Base-by-base conservation (phyloP, 192 early-diverging fungal genomes). In the Backusella australiensis region DNA sequence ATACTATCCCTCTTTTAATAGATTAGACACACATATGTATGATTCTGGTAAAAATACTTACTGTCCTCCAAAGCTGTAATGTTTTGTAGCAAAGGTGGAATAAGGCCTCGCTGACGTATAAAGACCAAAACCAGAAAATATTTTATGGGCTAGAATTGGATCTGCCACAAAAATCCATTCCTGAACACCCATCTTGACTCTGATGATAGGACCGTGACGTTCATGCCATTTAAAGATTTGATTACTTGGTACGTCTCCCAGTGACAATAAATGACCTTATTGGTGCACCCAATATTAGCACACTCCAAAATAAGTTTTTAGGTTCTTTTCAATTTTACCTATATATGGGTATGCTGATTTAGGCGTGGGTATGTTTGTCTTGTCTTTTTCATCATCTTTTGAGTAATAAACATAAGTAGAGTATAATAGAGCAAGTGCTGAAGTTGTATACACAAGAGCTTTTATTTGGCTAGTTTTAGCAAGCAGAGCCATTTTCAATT, bases 91-190 rank as follows among this genome's bases (percentile, higher is more conserved):
- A 38, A 56, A 73, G 21, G 21, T 63, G 5, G 19, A 23, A 4
- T 73, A 21, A 3, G 46, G 52, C 38, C 72, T 34, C 4, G 34
- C 4, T 0, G 72, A 59, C 0, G 72, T 11, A 14, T 73, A 17
- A 9, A 35, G 35, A 9, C 72, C 72, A 21, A n/a, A 56, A 12
- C 15, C 34, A 17, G 56, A 49, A 73, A 73, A 56, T 56, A 73
- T 32, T 34, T 73, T 59, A 23, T 73, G 72, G 21, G 72, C 72
- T 11, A 73, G 15, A 3, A 38, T 35, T 2, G 72, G 52, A 23
- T 73, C 72, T 38, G 15, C 21, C 15, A 73, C 32, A 49, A 59
- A 36, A 23, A 73, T 73, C 72, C 72, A 73, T n/a, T 32, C 38
- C 38, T 39, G 38, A 3, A 39, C 3, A 12, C 38, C 38, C 38